Evolutionary conservation across 331 rosid genomes (phyloP).

Genomic region (Rosa hybrid): DNA sequence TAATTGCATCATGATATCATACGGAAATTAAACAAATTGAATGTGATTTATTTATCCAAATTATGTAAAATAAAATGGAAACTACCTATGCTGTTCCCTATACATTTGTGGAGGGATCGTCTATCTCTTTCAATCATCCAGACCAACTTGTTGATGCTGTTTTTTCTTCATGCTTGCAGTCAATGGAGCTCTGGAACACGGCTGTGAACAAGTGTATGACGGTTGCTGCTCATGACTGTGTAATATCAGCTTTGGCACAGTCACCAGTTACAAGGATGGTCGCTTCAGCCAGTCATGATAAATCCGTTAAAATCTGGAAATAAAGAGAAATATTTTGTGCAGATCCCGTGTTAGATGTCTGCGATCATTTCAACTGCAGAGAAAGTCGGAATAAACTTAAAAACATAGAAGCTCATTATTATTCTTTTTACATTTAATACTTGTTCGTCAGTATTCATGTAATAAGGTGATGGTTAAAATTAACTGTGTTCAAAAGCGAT

Average conservation of each 20-base stretch:
- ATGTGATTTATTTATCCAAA: neutral
- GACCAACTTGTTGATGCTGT: slow-evolving; percentile 18
- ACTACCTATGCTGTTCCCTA: neutral
- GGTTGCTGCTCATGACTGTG: slow-evolving; percentile 70
- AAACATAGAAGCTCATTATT: slow-evolving; percentile 16
- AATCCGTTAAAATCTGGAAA: slow-evolving; percentile 88
- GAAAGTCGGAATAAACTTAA: slow-evolving; percentile 25
- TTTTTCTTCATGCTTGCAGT: slow-evolving; percentile 49
- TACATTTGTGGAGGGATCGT: neutral
- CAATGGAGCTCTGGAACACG: slow-evolving; percentile 88
- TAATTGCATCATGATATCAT: neutral
- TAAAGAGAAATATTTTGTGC: slow-evolving; percentile 34
- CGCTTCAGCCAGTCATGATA: slow-evolving; percentile 90
- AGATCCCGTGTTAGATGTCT: slow-evolving; percentile 32
- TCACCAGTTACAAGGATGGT: slow-evolving; percentile 81
- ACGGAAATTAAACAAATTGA: neutral
- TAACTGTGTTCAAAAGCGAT: neutral
- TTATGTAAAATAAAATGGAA: neutral
- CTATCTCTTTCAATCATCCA: neutral
- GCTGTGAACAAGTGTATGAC: slow-evolving; percentile 80
- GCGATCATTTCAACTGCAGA: slow-evolving; percentile 11
- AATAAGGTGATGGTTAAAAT: slow-evolving; percentile 27
- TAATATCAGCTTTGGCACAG: slow-evolving; percentile 76
- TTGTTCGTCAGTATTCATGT: slow-evolving; percentile 28
- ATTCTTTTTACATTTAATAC: slow-evolving; percentile 13